These are phyloP conservation scores for Trifolium fragiferum DNA, from an alignment of 306 rosid genomes.

Conservation along the genomic window DNA sequence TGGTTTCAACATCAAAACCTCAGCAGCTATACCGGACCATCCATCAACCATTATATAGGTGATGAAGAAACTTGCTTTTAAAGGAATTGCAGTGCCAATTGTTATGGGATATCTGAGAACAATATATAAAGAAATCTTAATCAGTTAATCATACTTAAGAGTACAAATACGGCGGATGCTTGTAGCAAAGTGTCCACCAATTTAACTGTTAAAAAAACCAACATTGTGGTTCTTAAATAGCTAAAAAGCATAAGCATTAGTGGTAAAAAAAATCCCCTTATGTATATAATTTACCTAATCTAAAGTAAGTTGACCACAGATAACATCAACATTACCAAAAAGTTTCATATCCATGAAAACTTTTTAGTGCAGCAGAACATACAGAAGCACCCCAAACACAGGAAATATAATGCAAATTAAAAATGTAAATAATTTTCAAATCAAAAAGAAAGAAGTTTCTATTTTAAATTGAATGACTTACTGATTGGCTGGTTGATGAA, in stretches of 20 bases:
- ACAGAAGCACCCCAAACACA: conserved; percentile 19
- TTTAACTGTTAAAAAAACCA: conserved; percentile 2
- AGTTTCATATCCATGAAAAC: conserved; percentile 10
- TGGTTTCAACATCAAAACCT: conserved; percentile 94
- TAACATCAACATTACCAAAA: conserved; percentile 3
- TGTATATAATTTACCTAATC: background rate
- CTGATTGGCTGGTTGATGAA: conserved; percentile 72
- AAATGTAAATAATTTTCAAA: background rate
- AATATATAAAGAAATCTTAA: conserved; percentile 24
- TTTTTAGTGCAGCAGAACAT: conserved; percentile 5
- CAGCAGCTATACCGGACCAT: conserved; percentile 98
- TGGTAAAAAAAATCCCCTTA: background rate
- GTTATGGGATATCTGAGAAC: conserved; percentile 79
- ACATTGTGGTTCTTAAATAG: conserved; percentile 23
- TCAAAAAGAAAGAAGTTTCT: background rate
- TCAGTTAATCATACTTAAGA: conserved; percentile 3
- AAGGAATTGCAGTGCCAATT: conserved; percentile 86
- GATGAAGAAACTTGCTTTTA: conserved; percentile 96
- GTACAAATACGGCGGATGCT: conserved; percentile 4
- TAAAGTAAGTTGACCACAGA: conserved; percentile 9
- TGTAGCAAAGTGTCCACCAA: conserved; percentile 20
- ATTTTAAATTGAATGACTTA: conserved; percentile 49
- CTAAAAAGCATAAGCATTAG: conserved; percentile 33
- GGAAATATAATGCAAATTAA: conserved; percentile 16
- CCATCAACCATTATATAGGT: conserved; percentile 99